Base-by-base conservation (phyloP, 2,329 filamentous ascomycete species). In the Fusarium clavum region DNA sequence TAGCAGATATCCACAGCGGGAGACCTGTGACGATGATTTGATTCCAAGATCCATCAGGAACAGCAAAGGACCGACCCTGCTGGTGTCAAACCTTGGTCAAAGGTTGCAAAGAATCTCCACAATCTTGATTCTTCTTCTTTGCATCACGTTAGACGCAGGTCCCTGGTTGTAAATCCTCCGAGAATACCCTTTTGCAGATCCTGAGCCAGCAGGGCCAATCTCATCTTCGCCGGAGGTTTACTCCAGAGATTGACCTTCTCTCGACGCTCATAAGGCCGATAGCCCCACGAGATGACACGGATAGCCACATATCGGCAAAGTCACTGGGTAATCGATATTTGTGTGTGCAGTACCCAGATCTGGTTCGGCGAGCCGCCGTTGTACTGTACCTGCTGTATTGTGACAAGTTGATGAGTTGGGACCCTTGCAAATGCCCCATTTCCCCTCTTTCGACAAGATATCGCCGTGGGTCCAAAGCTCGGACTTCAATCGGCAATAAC, bases 141-240 rank as follows among this genome's bases (percentile, higher is more conserved):
- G 34, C 43, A 64, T 49, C 57, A 68, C 65, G 47, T 51, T 46
- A 59, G 58, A 75, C 61, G 70, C 72, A 74, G 70, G 72, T 75
- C 65, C 70, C 60, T 69, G 55, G 61, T 48, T 52, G 61, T 52
- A 53, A 72, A 75, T 67, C 69, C 57, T 68, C 61, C 61, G 69
- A 56, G 44, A 62, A 55, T 47, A 52, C 53, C 54, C 48, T 47
- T 70, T 64, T 69, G 68, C 53, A 71, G 68, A 71, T 69, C 68
- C 48, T 48, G 48, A 61, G 41, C 56, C 61, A 51, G 53, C 45
- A 52, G 57, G 55, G 52, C 64, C 59, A 69, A 65, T 65, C 55
- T 55, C 27, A 13, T 53, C 51, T 34, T 55, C 32, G 24, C 25
- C 43, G 51, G 53, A 65, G 40, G 47, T 65, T 57, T 52, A 65